Evolutionary conservation across 306 rosid species (phyloP).

Genomic region (Myrica gale): DNA sequence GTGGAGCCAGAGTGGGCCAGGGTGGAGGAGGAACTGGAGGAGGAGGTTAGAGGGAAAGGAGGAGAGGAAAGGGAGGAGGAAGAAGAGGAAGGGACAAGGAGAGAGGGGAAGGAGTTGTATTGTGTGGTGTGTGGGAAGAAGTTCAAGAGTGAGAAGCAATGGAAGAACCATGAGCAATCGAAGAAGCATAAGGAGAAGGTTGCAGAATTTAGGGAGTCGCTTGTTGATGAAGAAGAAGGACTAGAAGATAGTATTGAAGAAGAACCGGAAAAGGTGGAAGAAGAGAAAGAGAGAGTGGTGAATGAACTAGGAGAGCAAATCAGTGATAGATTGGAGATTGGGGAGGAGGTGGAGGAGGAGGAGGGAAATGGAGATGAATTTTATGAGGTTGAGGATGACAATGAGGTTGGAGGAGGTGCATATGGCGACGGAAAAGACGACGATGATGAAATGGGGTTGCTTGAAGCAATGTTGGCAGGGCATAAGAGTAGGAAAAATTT

Average conservation of each 20-base stretch:
- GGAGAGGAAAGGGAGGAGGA: constrained; percentile 30
- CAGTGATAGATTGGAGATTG: constrained; percentile 30
- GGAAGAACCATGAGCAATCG: constrained; percentile 98
- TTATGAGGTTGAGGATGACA: constrained; percentile 23
- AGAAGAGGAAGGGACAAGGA: constrained; percentile 40
- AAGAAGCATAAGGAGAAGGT: constrained; percentile 94
- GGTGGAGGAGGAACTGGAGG: constrained; percentile 35
- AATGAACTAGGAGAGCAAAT: constrained; percentile 38
- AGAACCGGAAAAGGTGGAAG: constrained; percentile 31
- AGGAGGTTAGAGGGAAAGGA: constrained; percentile 32
- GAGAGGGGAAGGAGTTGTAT: constrained; percentile 58
- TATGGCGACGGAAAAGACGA: constrained; percentile 6
- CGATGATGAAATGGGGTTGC: constrained; percentile 48
- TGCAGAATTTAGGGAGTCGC: constrained; percentile 61
- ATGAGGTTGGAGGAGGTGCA: constrained; percentile 24
- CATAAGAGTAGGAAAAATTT: constrained; percentile 44
- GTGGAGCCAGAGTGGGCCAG: constrained; percentile 83
- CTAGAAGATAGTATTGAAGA: constrained; percentile 30
- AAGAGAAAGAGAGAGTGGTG: constrained; percentile 31
- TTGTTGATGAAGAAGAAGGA: constrained; percentile 43
- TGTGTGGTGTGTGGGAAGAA: constrained; percentile 94
- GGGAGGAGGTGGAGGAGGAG: constrained; percentile 19
- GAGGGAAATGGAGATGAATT: constrained; percentile 30
- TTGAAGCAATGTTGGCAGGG: constrained; percentile 72
- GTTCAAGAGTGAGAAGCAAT: constrained; percentile 98